A percentile compares a stretch with the other conserved stretches of the same genome.
Conservation (phyloP, 768 basidiomycete genomes). For the Naganishia kalamii region DNA sequence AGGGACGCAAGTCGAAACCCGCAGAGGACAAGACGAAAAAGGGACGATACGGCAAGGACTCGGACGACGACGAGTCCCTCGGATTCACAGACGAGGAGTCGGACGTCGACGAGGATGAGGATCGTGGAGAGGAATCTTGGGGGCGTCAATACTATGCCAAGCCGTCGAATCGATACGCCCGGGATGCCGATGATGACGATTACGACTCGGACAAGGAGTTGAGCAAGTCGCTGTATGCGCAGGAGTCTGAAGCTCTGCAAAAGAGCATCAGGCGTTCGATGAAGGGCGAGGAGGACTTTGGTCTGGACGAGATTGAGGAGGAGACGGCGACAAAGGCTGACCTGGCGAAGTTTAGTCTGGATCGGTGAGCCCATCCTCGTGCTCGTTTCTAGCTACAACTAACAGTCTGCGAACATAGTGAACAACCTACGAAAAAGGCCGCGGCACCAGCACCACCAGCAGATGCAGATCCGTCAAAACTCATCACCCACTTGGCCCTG, state of each 20-base stretch:
- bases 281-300: slow-evolving; percentile 69
- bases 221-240: slow-evolving; percentile 80
- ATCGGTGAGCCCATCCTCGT: neutral
- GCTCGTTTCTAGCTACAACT: neutral
- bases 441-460: slow-evolving; percentile 26
- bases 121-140: slow-evolving; percentile 66
- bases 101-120: slow-evolving; percentile 39
- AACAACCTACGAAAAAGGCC: neutral
- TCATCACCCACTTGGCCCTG: slow-evolving; percentile 36
- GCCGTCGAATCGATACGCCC: slow-evolving; percentile 40
- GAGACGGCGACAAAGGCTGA: neutral
- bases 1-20: slow-evolving; percentile 31
- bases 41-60: slow-evolving; percentile 44
- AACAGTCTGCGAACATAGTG: neutral
- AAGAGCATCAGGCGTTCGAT: slow-evolving; percentile 64
- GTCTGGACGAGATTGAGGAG: slow-evolving; percentile 57
- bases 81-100: slow-evolving; percentile 42
- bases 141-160: slow-evolving; percentile 74
- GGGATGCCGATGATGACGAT: slow-evolving; percentile 59
- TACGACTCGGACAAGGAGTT: slow-evolving; percentile 51
- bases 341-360: neutral
- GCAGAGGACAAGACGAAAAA: slow-evolving; percentile 31
- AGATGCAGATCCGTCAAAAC: slow-evolving; percentile 28
- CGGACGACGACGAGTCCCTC: slow-evolving; percentile 25
- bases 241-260: slow-evolving; percentile 76